These are phyloP conservation scores for Grosmannia penicillata DNA, from an alignment of 2,329 filamentous ascomycete species.

Conservation along the genomic window DNA sequence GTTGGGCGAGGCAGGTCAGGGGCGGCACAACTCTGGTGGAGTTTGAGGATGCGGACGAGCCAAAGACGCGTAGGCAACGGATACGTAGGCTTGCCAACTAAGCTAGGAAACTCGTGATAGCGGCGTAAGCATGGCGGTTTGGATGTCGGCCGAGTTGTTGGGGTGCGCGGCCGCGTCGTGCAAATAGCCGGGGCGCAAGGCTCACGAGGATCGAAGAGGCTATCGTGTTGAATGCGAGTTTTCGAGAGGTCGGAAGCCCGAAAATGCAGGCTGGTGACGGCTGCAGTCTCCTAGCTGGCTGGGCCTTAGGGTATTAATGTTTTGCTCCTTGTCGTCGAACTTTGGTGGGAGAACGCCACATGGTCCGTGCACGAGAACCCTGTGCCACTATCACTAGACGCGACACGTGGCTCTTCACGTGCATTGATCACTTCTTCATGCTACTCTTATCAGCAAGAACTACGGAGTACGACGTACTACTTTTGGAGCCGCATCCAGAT, in stretches of 20 bases:
- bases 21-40: not conserved
- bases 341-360: not conserved
- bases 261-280: not conserved
- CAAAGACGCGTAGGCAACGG: not conserved
- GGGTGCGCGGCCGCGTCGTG: not conserved
- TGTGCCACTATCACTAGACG: not conserved
- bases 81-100: not conserved
- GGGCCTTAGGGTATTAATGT: slow-evolving; percentile 3
- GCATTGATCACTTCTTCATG: no score
- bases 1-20: not conserved
- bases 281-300: not conserved
- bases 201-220: not conserved
- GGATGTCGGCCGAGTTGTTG: not conserved
- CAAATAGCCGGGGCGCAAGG: not conserved
- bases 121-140: slow-evolving; percentile 1
- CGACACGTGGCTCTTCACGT: not conserved
- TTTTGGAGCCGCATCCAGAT: no score
- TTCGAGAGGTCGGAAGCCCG: not conserved
- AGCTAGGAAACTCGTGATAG: not conserved
- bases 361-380: slow-evolving; percentile 3
- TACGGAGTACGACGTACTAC: no score
- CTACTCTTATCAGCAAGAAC: no score
- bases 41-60: not conserved
- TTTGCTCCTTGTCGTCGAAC: not conserved
- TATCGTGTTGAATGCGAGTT: not conserved